A percentile compares a stretch with the other conserved stretches of the same genome.
These are phyloP conservation scores for Leccinum ochraceum DNA, from an alignment of 768 basidiomycete genomes.

Conservation along the genomic window DNA sequence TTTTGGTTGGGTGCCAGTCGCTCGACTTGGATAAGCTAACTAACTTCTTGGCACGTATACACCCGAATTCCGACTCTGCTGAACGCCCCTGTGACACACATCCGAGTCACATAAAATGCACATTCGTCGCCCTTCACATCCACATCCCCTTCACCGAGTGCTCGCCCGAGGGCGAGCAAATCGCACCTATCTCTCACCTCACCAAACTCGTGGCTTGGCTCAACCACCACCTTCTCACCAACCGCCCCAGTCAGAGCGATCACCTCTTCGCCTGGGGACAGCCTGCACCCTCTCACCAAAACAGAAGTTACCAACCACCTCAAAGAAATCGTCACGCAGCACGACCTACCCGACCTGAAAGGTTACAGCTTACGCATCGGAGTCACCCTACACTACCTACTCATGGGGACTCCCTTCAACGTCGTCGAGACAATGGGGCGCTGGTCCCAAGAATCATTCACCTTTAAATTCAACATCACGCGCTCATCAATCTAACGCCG, in stretches of 20 bases:
- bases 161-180: neutral
- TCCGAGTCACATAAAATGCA: neutral
- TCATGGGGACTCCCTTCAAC: no score
- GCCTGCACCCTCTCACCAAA: neutral
- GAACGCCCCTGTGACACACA: no score
- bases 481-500: no score
- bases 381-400: no score
- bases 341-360: neutral
- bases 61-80: no score
- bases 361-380: no score
- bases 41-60: no score
- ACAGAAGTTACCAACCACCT: neutral
- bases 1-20: no score
- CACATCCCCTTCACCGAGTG: neutral
- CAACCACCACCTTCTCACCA: neutral
- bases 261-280: neutral
- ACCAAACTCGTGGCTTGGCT: neutral
- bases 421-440: no score
- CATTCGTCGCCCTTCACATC: neutral
- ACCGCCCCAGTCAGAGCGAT: neutral
- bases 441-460: no score
- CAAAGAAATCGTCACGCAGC: neutral
- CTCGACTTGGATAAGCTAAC: no score
- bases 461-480: no score
- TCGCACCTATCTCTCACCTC: neutral